Percentiles rank a stretch among this genome's conserved stretches.
Conservation (phyloP, 202 grass and related monocot genomes). For the Brachypodium distachyon region DNA sequence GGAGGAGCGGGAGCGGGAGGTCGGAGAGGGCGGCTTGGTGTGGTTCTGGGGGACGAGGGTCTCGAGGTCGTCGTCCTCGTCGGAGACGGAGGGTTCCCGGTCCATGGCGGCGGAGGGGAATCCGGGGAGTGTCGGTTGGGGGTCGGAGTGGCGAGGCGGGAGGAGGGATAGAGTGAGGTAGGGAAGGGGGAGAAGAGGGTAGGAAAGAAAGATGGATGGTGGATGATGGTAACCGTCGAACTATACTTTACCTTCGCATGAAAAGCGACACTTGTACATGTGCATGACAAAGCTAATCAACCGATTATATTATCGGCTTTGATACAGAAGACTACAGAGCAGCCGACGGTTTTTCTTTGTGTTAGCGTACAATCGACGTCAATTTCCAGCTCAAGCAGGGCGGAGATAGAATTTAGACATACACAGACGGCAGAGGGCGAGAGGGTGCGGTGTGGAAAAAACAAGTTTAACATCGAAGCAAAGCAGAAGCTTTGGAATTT, state of each 20-base stretch:
- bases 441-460: too few species aligned
- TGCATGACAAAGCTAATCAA: too few species aligned
- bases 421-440: too few species aligned
- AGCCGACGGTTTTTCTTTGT: too few species aligned
- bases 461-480: too few species aligned
- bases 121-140: constrained; percentile 13
- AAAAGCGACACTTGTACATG: neutral
- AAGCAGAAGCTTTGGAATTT: too few species aligned
- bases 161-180: neutral
- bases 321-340: too few species aligned
- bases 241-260: neutral
- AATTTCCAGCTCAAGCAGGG: too few species aligned
- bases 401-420: too few species aligned
- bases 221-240: constrained; percentile 17
- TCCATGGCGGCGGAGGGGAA: constrained; percentile 38
- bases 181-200: neutral
- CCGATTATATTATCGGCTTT: too few species aligned
- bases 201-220: constrained; percentile 12
- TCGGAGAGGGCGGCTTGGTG: constrained; percentile 33
- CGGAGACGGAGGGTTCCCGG: constrained; percentile 42
- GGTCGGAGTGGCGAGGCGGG: constrained; percentile 15
- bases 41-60: constrained; percentile 74
- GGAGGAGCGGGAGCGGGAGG: constrained; percentile 20
- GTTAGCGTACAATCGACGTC: too few species aligned
- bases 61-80: constrained; percentile 83